Evolutionary conservation across 345 rosid genomes (phyloP).

Genomic region (Atalantia buxifolia): DNA sequence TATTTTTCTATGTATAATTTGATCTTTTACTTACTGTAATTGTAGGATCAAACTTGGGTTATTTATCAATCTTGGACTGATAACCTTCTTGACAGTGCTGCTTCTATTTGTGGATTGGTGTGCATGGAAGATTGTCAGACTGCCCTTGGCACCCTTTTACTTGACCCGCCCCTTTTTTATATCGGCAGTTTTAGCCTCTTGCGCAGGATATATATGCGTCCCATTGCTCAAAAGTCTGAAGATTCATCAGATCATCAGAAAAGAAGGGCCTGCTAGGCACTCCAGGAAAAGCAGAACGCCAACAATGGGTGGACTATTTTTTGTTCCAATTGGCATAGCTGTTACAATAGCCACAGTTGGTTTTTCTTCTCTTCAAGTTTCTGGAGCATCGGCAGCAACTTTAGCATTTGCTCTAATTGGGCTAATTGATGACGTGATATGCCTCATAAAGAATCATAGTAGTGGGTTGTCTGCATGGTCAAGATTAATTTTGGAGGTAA

Average conservation of each 20-base stretch:
- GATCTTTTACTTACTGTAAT: neutral
- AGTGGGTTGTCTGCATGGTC: slow-evolving; percentile 52
- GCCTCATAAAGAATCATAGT: slow-evolving; percentile 33
- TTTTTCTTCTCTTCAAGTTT: slow-evolving; percentile 63
- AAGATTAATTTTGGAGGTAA: slow-evolving; percentile 70
- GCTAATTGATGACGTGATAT: slow-evolving; percentile 56
- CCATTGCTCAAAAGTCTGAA: slow-evolving; percentile 62
- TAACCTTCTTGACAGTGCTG: slow-evolving; percentile 48
- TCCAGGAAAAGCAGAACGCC: slow-evolving; percentile 57
- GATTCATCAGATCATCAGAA: slow-evolving; percentile 42
- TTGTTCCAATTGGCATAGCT: slow-evolving; percentile 68
- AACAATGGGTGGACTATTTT: slow-evolving; percentile 85
- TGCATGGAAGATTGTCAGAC: slow-evolving; percentile 90
- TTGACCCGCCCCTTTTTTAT: slow-evolving; percentile 66
- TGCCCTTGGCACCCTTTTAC: slow-evolving; percentile 69
- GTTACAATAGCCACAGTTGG: slow-evolving; percentile 58
- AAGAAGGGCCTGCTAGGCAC: slow-evolving; percentile 37
- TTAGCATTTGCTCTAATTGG: slow-evolving; percentile 73
- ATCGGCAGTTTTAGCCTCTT: slow-evolving; percentile 48
- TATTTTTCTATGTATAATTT: slow-evolving; percentile 9
- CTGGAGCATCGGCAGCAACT: slow-evolving; percentile 65
- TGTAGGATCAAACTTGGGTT: slow-evolving; percentile 75
- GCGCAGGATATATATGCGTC: slow-evolving; percentile 68
- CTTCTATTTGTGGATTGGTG: slow-evolving; percentile 72
- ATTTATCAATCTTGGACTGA: slow-evolving; percentile 54